phyloP scores from a whole-genome alignment of 2,329 filamentous ascomycete genomes.

The Macrophomina pseudophaseolina region DNA sequence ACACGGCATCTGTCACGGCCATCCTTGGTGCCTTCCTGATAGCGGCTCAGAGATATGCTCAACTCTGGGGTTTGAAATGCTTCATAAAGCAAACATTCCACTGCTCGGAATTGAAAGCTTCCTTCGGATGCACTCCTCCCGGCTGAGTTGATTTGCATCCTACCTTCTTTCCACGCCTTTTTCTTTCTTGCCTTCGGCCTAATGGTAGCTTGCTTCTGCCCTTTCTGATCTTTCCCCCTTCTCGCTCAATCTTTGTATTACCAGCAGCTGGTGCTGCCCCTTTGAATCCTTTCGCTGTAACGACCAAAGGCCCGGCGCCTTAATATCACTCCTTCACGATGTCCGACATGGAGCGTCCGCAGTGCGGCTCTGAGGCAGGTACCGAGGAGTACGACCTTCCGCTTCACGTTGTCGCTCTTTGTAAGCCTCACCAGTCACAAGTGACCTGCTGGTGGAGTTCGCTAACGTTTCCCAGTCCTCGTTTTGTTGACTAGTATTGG shows the following conservation, averaged over 20 bases:
- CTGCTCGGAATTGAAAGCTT: conserved; percentile 1
- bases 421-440: conserved; percentile 34
- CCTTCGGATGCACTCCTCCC: conserved; percentile 18
- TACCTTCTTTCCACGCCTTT: background rate
- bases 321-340: conserved; percentile 35
- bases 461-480: conserved; percentile 40
- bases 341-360: conserved; percentile 39
- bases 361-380: conserved; percentile 39
- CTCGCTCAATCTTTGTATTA: background rate
- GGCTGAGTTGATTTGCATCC: conserved; percentile 21
- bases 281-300: background rate
- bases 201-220: conserved; percentile 20
- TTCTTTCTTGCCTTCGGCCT: conserved; percentile 9
- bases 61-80: background rate
- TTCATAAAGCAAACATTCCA: conserved; percentile 20
- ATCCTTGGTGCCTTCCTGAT: conserved; percentile 7
- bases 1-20: conserved; percentile 10
- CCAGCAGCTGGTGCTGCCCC: conserved; percentile 21
- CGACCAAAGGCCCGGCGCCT: conserved; percentile 29
- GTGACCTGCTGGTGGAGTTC: background rate
- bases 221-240: conserved; percentile 16
- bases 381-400: conserved; percentile 42
- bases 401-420: conserved; percentile 46
- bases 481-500: conserved; percentile 44
- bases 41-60: conserved; percentile 1